Conservation (phyloP, 106 monocot genomes). For the Gastrodia elata region DNA sequence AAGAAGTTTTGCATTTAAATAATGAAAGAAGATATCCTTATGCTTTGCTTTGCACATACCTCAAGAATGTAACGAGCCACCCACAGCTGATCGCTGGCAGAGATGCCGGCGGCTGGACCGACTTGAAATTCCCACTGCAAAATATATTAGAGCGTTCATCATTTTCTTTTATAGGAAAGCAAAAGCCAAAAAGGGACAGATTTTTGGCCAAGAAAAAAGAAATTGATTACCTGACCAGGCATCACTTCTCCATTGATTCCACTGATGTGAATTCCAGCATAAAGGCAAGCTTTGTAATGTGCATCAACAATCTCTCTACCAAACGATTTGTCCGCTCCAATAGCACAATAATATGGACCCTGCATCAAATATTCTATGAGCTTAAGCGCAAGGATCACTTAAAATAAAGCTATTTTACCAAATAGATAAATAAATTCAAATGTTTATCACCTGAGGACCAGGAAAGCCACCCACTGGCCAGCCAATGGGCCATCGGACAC, state of each 20-base stretch:
- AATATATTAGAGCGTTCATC: not conserved
- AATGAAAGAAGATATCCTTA: not conserved
- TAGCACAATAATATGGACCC: conserved; percentile 70
- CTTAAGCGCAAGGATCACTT: not conserved
- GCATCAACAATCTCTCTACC: conserved; percentile 66
- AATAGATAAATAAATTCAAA: not conserved
- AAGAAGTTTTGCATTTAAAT: not conserved
- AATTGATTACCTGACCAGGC: conserved; percentile 68
- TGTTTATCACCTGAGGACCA: conserved; percentile 60
- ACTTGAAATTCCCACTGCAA: conserved; percentile 94
- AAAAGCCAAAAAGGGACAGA: not conserved
- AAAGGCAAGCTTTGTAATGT: conserved; percentile 72
- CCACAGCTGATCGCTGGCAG: conserved; percentile 71
- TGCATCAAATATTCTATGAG: conserved; percentile 7
- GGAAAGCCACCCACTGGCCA: conserved; percentile 84
- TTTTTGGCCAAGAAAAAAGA: no score
- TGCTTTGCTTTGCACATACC: conserved; percentile 27
- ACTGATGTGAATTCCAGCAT: conserved; percentile 66
- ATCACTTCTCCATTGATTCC: conserved; percentile 80
- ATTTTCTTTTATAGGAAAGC: not conserved
- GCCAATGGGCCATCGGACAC: conserved; percentile 76
- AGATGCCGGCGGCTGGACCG: conserved; percentile 70
- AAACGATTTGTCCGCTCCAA: conserved; percentile 61
- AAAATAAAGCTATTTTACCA: not conserved
- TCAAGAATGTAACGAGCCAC: conserved; percentile 83